Evolutionary conservation across 495 filamentous ascomycete species (phyloP), one percentile per base, ranked within the genome.

Genomic region (Cercophora newfieldiana): DNA sequence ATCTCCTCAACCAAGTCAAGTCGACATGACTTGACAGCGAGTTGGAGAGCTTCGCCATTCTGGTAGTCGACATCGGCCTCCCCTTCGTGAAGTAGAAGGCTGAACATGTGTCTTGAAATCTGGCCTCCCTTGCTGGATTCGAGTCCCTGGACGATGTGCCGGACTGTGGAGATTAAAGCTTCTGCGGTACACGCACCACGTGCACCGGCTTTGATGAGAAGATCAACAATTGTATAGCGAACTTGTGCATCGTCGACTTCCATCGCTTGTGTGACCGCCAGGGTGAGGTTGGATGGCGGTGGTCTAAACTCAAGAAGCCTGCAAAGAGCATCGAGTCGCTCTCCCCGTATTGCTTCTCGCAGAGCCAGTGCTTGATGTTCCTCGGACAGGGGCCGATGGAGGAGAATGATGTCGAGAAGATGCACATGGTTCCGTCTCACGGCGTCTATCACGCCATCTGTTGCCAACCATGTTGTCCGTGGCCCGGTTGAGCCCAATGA

Each of bases 21-120:
- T 33, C 72, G 74, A 0, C 69, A 55, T 7, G 73, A 61, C 8
- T 72, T 64, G 2, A 76, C 75, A 2, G 78, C 79, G 49, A 77
- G 59, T 48, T 79, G 75, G 7, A 82, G 66, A 19, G 76, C 72
- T 54, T 74, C 66, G 1, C 78, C 80, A 10, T 67, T 65, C 18
- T 70, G 69, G 25, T 76, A 61, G 58, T 82, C 72, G 6, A 82
- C 69, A 58, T 82, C 80, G 18, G 79, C 79, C n/a, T 71, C 75
- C 3, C 79, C 79, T 21, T 82, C 69, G 44, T 78, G 64, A 16
- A 82, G 73, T 2, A 82, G 59, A 1, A 73, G 69, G 50, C 69
- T 69, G 7, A 81, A 71, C 1, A 82, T 73, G 48, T 64, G 14
- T 50, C 50, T 10, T 21, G 22, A 21, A 28, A 64, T 0, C 56